These are phyloP conservation scores for Coemansia sp. DNA, from an alignment of 192 early-diverging fungal genomes.

Conservation along the genomic window DNA sequence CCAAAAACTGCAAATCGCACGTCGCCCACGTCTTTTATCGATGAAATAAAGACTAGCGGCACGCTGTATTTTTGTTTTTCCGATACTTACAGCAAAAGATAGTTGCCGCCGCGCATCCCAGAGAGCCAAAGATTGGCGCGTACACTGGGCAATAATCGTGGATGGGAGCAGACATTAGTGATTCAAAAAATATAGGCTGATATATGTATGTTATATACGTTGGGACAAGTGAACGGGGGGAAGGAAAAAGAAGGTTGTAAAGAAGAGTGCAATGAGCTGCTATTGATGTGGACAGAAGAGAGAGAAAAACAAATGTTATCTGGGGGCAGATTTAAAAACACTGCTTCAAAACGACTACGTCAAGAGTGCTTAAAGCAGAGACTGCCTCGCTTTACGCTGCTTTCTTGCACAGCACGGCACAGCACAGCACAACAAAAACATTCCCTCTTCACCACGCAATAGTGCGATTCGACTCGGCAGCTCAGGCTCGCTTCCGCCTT, in stretches of 20 bases:
- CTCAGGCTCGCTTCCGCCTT: background rate
- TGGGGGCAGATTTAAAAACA: too few relatives aligned
- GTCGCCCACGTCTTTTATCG: too few relatives aligned
- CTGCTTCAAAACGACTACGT: too few relatives aligned
- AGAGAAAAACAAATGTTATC: background rate
- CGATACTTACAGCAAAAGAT: slow-evolving; percentile 78
- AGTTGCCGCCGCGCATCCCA: slow-evolving; percentile 88
- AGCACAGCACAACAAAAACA: too few relatives aligned
- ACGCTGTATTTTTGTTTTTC: background rate
- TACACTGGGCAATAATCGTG: slow-evolving; percentile 78
- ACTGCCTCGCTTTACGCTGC: too few relatives aligned
- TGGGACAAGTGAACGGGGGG: background rate
- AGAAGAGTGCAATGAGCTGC: too few relatives aligned
- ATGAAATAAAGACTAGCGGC: too few relatives aligned
- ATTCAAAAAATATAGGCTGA: background rate
- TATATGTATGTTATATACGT: background rate
- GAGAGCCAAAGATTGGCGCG: slow-evolving; percentile 92
- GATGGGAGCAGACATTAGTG: slow-evolving; percentile 42
- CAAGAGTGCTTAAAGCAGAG: too few relatives aligned
- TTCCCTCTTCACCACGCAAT: too few relatives aligned
- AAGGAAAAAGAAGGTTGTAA: background rate
- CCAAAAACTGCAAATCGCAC: too few relatives aligned
- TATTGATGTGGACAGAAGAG: background rate
- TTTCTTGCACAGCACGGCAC: too few relatives aligned
- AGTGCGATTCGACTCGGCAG: background rate